Evolutionary conservation across 495 filamentous ascomycete species (phyloP).

Genomic region (Lepidopterella palustris): DNA sequence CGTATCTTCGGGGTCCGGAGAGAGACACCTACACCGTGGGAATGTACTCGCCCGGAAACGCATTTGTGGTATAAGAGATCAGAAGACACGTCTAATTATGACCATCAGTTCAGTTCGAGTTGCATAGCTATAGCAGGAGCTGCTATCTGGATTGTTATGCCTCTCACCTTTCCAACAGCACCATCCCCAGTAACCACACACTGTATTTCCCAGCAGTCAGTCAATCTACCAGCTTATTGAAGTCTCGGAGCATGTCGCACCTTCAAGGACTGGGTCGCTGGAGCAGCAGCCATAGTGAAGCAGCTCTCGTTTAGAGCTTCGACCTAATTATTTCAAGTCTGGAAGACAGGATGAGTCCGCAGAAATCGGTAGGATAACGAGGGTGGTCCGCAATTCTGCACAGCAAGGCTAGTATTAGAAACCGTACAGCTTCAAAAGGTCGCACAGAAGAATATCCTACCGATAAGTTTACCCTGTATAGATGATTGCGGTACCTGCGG

Average conservation of each 20-base stretch:
- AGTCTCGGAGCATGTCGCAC: constrained; percentile 36
- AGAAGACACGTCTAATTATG: constrained; percentile 82
- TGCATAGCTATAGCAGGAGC: not conserved
- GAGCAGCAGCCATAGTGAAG: constrained; percentile 53
- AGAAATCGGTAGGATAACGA: not conserved
- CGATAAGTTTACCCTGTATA: not conserved
- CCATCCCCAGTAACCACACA: constrained; percentile 98
- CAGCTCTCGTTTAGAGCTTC: constrained; percentile 5
- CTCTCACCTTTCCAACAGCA: constrained; percentile 89
- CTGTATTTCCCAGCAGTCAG: constrained; percentile 40
- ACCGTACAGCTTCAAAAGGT: not conserved
- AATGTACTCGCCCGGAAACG: constrained; percentile 98
- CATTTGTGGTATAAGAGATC: constrained; percentile 98
- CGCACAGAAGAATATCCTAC: not conserved
- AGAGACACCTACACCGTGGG: constrained; percentile 78
- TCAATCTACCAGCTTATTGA: not conserved
- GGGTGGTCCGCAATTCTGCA: not conserved
- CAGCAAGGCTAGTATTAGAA: not conserved
- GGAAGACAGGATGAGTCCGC: not conserved
- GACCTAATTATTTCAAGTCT: not conserved
- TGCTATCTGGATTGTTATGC: too few species aligned
- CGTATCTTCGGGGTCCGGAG: constrained; percentile 5
- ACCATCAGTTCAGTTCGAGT: constrained; percentile 2
- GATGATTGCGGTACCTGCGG: not conserved
- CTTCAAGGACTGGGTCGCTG: constrained; percentile 70